A percentile compares a stretch with the other conserved stretches of the same genome.
phyloP scores from a whole-genome alignment of 768 basidiomycete species.

The Mycena albidolilacea region DNA sequence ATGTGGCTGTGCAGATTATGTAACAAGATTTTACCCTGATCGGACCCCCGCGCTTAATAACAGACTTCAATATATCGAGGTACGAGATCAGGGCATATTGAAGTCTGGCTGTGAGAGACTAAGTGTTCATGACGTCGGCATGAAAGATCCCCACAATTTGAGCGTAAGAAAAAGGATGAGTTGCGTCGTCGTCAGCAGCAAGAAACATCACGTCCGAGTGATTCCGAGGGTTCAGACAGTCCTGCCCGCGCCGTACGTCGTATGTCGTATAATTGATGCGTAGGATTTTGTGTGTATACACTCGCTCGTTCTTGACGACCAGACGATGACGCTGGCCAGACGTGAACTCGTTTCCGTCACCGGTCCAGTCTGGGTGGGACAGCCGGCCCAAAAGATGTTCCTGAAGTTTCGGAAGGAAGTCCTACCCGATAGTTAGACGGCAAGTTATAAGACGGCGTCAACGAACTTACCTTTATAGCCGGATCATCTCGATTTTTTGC shows the following conservation, averaged over 20 bases:
- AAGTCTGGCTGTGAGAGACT: too few relatives aligned
- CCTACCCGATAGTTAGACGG: conserved; percentile 21
- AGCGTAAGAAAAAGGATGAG: conserved; percentile 45
- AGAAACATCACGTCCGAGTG: conserved; percentile 45
- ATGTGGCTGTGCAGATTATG: too few relatives aligned
- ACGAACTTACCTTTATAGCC: not conserved
- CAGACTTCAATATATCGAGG: too few relatives aligned
- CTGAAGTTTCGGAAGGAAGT: conserved; percentile 38
- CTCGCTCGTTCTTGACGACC: conserved; percentile 31
- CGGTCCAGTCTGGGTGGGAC: conserved; percentile 14
- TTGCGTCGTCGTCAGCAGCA: conserved; percentile 30
- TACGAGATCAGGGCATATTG: too few relatives aligned
- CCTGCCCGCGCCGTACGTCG: conserved; percentile 44
- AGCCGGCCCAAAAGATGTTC: conserved; percentile 37
- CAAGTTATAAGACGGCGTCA: not conserved
- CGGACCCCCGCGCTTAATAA: too few relatives aligned
- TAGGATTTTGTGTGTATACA: conserved; percentile 45
- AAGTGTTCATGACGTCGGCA: conserved; percentile 31
- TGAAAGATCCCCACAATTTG: conserved; percentile 42
- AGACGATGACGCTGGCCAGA: not conserved
- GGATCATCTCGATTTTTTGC: conserved; percentile 3
- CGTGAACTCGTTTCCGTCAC: conserved; percentile 34
- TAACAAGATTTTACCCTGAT: too few relatives aligned
- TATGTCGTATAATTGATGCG: conserved; percentile 52
- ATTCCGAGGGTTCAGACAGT: conserved; percentile 49